These are phyloP conservation scores for Hylodesmum podocarpum DNA, from an alignment of 306 rosid genomes.

Conservation along the genomic window DNA sequence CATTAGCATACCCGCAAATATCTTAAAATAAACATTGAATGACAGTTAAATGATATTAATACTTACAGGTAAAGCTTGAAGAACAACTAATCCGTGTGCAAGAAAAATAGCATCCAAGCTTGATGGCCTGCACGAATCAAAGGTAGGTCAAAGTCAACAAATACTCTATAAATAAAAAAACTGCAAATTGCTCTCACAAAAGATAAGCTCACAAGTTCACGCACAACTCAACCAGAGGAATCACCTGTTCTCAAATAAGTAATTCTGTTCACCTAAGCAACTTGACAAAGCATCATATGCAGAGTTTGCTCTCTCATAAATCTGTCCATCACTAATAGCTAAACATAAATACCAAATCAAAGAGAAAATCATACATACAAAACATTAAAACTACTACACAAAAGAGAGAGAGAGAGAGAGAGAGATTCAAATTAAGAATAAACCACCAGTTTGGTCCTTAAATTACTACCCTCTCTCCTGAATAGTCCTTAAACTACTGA, in stretches of 20 bases:
- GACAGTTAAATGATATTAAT: constrained; percentile 5
- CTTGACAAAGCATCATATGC: constrained; percentile 75
- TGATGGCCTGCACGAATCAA: constrained; percentile 67
- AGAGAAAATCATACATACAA: constrained; percentile 21
- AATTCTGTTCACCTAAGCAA: constrained; percentile 66
- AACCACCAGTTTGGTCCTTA: no score
- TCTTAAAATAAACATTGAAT: not conserved
- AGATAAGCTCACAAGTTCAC: not conserved
- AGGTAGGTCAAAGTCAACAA: not conserved
- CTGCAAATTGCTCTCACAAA: not conserved
- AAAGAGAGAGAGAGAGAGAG: no score
- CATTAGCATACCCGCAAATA: not conserved
- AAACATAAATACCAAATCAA: constrained; percentile 25
- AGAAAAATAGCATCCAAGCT: constrained; percentile 91
- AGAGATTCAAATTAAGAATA: no score
- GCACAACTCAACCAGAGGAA: constrained; percentile 24
- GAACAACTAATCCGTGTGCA: constrained; percentile 71
- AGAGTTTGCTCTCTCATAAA: constrained; percentile 64
- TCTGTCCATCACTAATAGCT: constrained; percentile 57
- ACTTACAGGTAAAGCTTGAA: constrained; percentile 92
- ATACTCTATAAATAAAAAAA: constrained; percentile 11
- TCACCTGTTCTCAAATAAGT: constrained; percentile 75
- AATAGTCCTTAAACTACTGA: no score
- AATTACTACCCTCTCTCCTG: no score
- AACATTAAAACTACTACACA: not conserved